Conservation (phyloP, 1,139 yeast species). For the Yamadazyma sp. region DNA sequence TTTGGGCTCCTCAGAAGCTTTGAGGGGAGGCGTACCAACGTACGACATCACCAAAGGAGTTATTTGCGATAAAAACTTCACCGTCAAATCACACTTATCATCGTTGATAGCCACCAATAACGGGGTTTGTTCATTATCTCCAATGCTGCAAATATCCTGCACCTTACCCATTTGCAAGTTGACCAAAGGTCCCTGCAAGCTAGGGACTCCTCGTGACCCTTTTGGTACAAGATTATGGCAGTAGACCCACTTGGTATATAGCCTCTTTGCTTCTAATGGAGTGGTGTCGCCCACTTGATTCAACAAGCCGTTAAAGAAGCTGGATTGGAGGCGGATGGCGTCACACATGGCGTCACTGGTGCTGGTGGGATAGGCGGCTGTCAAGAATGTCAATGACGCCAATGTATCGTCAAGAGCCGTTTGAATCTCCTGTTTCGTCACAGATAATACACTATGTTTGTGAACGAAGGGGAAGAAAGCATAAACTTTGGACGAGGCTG, state of each 20-base stretch:
- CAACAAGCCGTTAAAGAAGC: constrained; percentile 4
- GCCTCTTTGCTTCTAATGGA: constrained; percentile 5
- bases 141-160: constrained; percentile 20
- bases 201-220: not conserved
- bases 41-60: constrained; percentile 29
- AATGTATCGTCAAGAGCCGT: constrained; percentile 27
- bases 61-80: constrained; percentile 30
- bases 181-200: constrained; percentile 15
- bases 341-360: not conserved
- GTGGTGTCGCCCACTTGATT: not conserved
- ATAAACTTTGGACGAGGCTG: constrained; percentile 24
- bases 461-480: constrained; percentile 36
- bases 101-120: constrained; percentile 21
- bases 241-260: not conserved
- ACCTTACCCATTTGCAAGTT: constrained; percentile 13
- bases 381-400: constrained; percentile 18
- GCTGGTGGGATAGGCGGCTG: constrained; percentile 16
- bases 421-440: constrained; percentile 23
- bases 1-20: no score
- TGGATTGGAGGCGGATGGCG: constrained; percentile 2
- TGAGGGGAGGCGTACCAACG: not conserved
- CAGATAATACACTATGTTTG: constrained; percentile 10
- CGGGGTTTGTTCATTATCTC: constrained; percentile 16
- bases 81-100: constrained; percentile 12
- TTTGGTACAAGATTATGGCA: not conserved